These are phyloP conservation scores for Secale cereale DNA, from an alignment of 176 grass and related monocot genomes.

Conservation along the genomic window DNA sequence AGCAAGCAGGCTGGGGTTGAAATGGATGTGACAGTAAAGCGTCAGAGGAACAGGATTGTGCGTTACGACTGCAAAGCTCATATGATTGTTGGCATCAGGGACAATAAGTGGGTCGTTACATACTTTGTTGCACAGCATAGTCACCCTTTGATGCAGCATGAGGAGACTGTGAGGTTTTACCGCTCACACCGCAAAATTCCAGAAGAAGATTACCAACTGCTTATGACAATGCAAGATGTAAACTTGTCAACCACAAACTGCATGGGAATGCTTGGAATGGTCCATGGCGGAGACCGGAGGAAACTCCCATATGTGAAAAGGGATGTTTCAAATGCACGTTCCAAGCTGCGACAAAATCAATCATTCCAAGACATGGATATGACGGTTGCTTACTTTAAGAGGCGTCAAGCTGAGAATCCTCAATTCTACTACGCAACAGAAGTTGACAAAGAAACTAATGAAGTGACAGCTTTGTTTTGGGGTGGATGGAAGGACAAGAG, in stretches of 20 bases:
- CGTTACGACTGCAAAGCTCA: neutral
- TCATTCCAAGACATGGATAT: neutral
- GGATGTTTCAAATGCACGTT: too few species aligned
- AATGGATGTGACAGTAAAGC: too few species aligned
- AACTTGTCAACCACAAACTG: too few species aligned
- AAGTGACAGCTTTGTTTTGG: neutral
- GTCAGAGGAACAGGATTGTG: too few species aligned
- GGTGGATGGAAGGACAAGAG: constrained; percentile 7
- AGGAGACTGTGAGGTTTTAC: neutral
- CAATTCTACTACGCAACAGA: neutral
- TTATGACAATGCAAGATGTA: too few species aligned
- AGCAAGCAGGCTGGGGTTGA: too few species aligned
- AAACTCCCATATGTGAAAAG: neutral
- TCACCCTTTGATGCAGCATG: too few species aligned
- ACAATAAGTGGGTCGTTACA: neutral
- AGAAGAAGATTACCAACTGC: too few species aligned
- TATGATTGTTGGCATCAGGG: neutral
- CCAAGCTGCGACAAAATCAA: fast-evolving
- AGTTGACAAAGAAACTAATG: neutral
- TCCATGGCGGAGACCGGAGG: too few species aligned
- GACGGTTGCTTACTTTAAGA: neutral
- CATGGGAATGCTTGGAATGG: too few species aligned
- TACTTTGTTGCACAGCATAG: neutral
- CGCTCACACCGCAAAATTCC: too few species aligned
- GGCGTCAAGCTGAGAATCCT: neutral